phyloP scores from a whole-genome alignment of 352 stramenopile genomes.

The Phytophthora sansomeana region DNA sequence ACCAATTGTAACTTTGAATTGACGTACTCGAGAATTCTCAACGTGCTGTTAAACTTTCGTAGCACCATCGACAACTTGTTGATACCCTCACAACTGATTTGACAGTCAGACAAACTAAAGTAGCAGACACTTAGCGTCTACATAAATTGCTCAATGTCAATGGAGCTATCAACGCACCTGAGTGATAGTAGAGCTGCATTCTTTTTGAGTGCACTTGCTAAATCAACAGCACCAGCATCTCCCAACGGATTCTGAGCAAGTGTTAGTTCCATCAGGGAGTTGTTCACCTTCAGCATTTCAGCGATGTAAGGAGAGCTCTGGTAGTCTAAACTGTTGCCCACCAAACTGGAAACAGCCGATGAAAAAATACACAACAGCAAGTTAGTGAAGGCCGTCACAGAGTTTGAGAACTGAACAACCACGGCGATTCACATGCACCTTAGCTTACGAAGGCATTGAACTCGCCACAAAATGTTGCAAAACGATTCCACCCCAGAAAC shows the following conservation, averaged over 20 bases:
- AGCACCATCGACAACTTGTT: conserved; percentile 38
- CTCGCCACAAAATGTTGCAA: conserved; percentile 61
- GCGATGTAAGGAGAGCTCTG: conserved; percentile 46
- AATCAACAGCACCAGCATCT: conserved; percentile 51
- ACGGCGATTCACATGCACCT: conserved; percentile 17
- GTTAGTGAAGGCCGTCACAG: background rate
- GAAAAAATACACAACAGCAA: background rate
- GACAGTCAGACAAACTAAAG: conserved; percentile 49
- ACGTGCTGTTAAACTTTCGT: conserved; percentile 58
- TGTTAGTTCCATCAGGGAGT: conserved; percentile 43
- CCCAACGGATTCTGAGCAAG: conserved; percentile 58
- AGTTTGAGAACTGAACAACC: background rate
- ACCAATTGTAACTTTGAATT: background rate
- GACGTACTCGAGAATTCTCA: conserved; percentile 51
- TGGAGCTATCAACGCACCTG: conserved; percentile 37
- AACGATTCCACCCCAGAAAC: conserved; percentile 60
- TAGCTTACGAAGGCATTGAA: conserved; percentile 49
- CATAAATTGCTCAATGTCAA: background rate
- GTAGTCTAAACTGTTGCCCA: conserved; percentile 69
- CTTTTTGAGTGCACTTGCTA: conserved; percentile 60
- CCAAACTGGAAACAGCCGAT: conserved; percentile 35
- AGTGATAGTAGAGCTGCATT: conserved; percentile 55
- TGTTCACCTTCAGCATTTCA: conserved; percentile 70
- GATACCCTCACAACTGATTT: conserved; percentile 58
- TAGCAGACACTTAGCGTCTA: background rate